Evolutionary conservation across 75 land plant genomes (phyloP), one percentile per base, ranked within the genome.

Genomic region (Cupressus sempervirens): DNA sequence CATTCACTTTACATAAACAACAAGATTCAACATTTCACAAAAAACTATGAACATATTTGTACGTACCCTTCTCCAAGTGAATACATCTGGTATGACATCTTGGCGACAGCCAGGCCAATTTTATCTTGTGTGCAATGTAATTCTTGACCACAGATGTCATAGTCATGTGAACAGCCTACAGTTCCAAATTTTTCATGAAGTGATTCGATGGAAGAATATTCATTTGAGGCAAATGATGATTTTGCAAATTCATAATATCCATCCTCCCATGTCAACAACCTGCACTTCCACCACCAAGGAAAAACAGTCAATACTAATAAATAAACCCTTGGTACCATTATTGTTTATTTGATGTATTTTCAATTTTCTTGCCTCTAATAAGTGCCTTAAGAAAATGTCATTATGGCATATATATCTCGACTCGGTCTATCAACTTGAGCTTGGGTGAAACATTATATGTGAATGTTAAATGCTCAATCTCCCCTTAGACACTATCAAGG

Each of bases 201-300:
- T 7, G 48, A 79, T 40, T 41, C 45, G 3, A 79, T 40, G 10
- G 4, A 41, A 79, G 50, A 79, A 45, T 32, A 29, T 77, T 34
- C 76, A 45, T 46, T n/a, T 34, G 82, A 75, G 74, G 74, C 74
- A 7, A 70, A 12, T 77, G 41, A 58, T 12, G 74, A 46, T 83
- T 90, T 89, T 45, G 88, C n/a, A 85, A 80, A 77, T 56, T 91
- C 88, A 79, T 72, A 93, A 72, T 87, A 93, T 40, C 89, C 91
- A 91, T 95, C 95, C 70, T 92, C 94, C 94, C 95, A 95, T 0
- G 88, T 88, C 87, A 94, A 76, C 74, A 89, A 54, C 92, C 96
- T 94, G 90, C 82, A 75, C n/a, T 62, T 62, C 67, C 67, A 70
- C 3, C 74, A 70, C 35, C 32, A 30, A 70, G 11, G 26, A 30